Evolutionary conservation across 1,284 basidiomycete species (phyloP).

Genomic region (Sparassis latifolia): DNA sequence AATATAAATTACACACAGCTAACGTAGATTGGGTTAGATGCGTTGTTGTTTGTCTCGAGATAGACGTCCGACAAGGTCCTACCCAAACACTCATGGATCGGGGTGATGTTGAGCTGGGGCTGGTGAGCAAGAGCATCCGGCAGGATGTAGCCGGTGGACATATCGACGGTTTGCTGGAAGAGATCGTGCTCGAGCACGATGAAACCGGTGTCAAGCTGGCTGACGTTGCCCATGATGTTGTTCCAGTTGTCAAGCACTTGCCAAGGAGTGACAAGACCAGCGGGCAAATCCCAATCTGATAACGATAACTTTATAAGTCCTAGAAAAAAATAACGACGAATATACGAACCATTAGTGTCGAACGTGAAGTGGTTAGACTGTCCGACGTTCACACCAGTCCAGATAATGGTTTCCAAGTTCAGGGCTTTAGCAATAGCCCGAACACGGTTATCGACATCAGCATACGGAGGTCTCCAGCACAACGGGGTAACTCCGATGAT

Average conservation of each 20-base stretch:
- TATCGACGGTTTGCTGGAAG: slow-evolving; percentile 60
- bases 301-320: not conserved
- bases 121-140: slow-evolving; percentile 58
- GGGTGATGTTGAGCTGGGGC: slow-evolving; percentile 54
- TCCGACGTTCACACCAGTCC: slow-evolving; percentile 48
- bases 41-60: slow-evolving; percentile 62
- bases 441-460: slow-evolving; percentile 76
- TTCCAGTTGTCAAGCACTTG: slow-evolving; percentile 63
- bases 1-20: too few species aligned
- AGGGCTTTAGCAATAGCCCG: slow-evolving; percentile 70
- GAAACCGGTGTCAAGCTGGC: slow-evolving; percentile 48
- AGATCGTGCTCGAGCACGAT: slow-evolving; percentile 75
- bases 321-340: not conserved
- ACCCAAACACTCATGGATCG: slow-evolving; percentile 64
- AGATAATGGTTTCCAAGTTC: slow-evolving; percentile 61
- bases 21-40: slow-evolving; percentile 38
- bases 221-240: slow-evolving; percentile 49
- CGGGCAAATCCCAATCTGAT: slow-evolving; percentile 72
- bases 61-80: slow-evolving; percentile 53
- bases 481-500: slow-evolving; percentile 65
- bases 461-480: slow-evolving; percentile 61
- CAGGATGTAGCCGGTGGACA: slow-evolving; percentile 67
- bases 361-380: slow-evolving; percentile 37
- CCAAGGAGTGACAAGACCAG: slow-evolving; percentile 51
- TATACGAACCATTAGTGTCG: slow-evolving; percentile 52